Base-by-base conservation (phyloP, 768 basidiomycete genomes). In the Suillus subaureus region DNA sequence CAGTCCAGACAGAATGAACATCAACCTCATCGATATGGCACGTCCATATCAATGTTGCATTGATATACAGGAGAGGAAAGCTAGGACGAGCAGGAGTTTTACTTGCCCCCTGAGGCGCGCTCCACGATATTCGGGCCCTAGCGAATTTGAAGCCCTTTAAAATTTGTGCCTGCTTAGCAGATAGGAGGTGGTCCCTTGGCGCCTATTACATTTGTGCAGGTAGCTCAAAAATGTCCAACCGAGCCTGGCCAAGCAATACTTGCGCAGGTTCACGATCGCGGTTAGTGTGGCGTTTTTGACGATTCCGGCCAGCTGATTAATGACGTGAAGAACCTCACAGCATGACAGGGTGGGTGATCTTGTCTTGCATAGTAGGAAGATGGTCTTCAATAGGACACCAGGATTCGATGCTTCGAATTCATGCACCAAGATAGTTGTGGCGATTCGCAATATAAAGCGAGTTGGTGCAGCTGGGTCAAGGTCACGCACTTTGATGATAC, bases 341-440 rank as follows among this genome's bases (percentile, higher is more conserved):
- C 45, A 49, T n/a, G 12, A 49, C 15, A 51, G 23, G 23, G 23
- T 51, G 15, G 49, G 23, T 16, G 5, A 47, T 47, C 47, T 26
- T n/a, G 43, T 4, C 43, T 11, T 45, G 55, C 33, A 55, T 13
- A n/a, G 35, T 23, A 23, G 35, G 55, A 55, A 35, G 1, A 35
- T 21, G 4, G 6, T 13, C 18, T 54, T 54, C 31, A 21, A 33
- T 28, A 16, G 3, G 51, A 18, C 11, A 55, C 54, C 52, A 54
- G 21, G 52, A 28, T 28, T 61, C 23, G 13, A 26, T 31, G 37
- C 62, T 63, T 63, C 62, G 62, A 40, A 56, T 55, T 39, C 52
- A 56, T 35, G 62, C 39, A n/a, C n/a, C 55, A 63, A 39, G 62
- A 63, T 40, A 63, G 57, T 5, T 18, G 18, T 26, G 28, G 62